These are phyloP conservation scores for Kuraishia hungarica DNA, from an alignment of 805 yeast species.

Conservation along the genomic window DNA sequence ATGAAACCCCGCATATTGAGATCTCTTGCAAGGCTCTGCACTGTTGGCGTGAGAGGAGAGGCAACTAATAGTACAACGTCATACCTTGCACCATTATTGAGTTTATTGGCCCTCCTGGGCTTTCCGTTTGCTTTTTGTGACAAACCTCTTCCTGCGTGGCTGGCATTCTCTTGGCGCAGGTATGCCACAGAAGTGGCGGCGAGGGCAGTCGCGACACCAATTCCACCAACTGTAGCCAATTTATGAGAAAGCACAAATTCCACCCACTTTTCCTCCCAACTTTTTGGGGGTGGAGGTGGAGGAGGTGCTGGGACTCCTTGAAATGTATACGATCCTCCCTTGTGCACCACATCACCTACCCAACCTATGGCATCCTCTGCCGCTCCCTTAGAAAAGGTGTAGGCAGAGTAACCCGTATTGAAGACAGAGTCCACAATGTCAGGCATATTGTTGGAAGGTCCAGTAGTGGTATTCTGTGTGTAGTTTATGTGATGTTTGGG, in stretches of 20 bases:
- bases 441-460: conserved; percentile 7
- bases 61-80: conserved; percentile 74
- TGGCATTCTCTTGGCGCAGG: conserved; percentile 1
- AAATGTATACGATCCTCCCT: background rate
- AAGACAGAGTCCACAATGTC: conserved; percentile 14
- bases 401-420: conserved; percentile 7
- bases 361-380: background rate
- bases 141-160: background rate
- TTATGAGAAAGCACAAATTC: conserved; percentile 1
- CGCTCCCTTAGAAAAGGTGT: conserved; percentile 3
- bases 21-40: conserved; percentile 62
- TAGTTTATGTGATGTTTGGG: no score
- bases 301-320: conserved; percentile 5
- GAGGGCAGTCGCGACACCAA: conserved; percentile 4
- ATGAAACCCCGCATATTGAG: conserved; percentile 74
- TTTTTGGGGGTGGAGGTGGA: conserved; percentile 3
- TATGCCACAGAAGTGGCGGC: conserved; percentile 4
- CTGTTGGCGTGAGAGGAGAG: conserved; percentile 66
- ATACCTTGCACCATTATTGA: conserved; percentile 62
- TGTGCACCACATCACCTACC: conserved; percentile 2
- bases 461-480: no score
- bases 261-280: background rate
- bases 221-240: background rate
- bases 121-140: conserved; percentile 1
- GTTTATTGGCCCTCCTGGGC: conserved; percentile 48